phyloP scores from a whole-genome alignment of 306 rosid genomes.

The Crotalaria pallida region DNA sequence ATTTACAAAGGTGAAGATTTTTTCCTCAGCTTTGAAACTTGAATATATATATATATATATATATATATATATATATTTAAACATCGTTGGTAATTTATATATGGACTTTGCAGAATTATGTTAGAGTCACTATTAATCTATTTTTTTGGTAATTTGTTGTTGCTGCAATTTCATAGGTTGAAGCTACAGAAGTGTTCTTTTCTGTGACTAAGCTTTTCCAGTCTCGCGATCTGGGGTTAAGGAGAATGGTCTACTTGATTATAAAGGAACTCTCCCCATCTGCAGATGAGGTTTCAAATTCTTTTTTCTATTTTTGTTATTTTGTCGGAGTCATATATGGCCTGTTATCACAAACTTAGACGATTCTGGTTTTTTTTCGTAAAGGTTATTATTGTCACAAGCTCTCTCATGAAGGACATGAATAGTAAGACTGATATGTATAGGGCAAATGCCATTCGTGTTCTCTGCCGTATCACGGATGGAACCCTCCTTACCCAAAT shows the following conservation, averaged over 20 bases:
- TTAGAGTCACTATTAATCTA: neutral
- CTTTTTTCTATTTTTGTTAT: neutral
- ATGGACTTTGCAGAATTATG: neutral
- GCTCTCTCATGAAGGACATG: slow-evolving; percentile 99
- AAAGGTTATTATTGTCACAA: slow-evolving; percentile 91
- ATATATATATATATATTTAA: too few species aligned
- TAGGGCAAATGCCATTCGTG: slow-evolving; percentile 97
- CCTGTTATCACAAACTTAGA: slow-evolving; percentile 12
- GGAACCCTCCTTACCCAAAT: slow-evolving; percentile 98
- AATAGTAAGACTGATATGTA: slow-evolving; percentile 97
- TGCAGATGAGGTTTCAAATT: slow-evolving; percentile 75
- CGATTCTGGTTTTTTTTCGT: slow-evolving; percentile 2
- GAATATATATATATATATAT: too few species aligned
- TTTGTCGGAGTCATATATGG: slow-evolving; percentile 1
- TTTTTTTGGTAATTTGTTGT: slow-evolving; percentile 13
- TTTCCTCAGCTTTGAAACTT: neutral
- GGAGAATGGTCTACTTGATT: slow-evolving; percentile 97
- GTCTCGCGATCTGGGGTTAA: slow-evolving; percentile 87
- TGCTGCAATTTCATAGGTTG: slow-evolving; percentile 46
- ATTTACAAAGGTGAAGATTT: slow-evolving; percentile 73
- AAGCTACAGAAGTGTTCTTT: slow-evolving; percentile 99
- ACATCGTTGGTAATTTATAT: slow-evolving; percentile 11
- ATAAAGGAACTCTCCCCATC: slow-evolving; percentile 96
- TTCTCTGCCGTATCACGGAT: slow-evolving; percentile 92
- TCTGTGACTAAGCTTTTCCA: slow-evolving; percentile 95